These are phyloP conservation scores for Paraconiothyrium sp. DNA, from an alignment of 2,329 filamentous ascomycete genomes.

Conservation along the genomic window DNA sequence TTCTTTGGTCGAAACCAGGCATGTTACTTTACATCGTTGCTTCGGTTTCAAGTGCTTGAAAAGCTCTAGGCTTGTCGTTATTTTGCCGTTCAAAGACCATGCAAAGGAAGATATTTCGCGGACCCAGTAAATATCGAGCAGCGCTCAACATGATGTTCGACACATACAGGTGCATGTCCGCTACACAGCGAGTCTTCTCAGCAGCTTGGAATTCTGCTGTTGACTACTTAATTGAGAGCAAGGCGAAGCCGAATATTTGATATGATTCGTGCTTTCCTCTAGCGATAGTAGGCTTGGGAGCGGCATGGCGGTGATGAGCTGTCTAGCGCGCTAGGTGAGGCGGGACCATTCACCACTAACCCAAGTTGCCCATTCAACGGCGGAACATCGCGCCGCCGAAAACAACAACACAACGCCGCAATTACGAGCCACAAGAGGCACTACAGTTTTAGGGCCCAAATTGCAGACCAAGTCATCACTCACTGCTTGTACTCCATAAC, in stretches of 20 bases:
- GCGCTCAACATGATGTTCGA: too few relatives aligned
- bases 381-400: not conserved
- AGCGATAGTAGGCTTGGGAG: not conserved
- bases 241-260: not conserved
- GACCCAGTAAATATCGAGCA: too few relatives aligned
- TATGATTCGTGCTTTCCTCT: not conserved
- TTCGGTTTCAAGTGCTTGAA: too few relatives aligned
- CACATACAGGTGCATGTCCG: too few relatives aligned
- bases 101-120: too few relatives aligned
- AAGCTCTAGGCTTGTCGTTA: too few relatives aligned
- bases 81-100: too few relatives aligned
- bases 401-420: conserved; percentile 9
- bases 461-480: not conserved
- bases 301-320: conserved; percentile 13
- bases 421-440: not conserved
- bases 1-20: too few relatives aligned
- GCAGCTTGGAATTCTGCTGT: not conserved
- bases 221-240: not conserved
- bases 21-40: too few relatives aligned
- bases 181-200: too few relatives aligned
- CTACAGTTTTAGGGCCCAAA: not conserved
- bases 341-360: conserved; percentile 7
- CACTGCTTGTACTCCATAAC: not conserved
- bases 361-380: conserved; percentile 11
- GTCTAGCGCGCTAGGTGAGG: conserved; percentile 5